A percentile compares a stretch with the other conserved stretches of the same genome.
phyloP scores from a whole-genome alignment of 1,139 yeast genomes.

The Kurtzmaniella natalensis region DNA sequence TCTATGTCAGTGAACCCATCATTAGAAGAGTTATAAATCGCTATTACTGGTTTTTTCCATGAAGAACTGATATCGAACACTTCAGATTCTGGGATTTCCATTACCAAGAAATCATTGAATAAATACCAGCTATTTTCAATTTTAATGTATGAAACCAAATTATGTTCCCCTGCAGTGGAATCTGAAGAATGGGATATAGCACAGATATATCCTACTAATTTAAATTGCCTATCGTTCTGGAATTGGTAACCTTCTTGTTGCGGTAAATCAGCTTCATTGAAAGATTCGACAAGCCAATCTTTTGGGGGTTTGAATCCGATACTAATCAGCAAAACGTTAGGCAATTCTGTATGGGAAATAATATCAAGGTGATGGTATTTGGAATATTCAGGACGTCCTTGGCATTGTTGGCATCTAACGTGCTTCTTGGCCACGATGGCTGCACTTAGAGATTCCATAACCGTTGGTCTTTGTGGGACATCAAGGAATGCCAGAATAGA shows the following conservation, averaged over 20 bases:
- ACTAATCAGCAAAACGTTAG: slow-evolving; percentile 20
- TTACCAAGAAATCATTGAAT: slow-evolving; percentile 91
- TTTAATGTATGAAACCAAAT: slow-evolving; percentile 54
- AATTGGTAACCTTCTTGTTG: not conserved
- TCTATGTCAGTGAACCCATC: slow-evolving; percentile 13
- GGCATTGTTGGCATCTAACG: slow-evolving; percentile 15
- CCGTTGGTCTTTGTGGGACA: slow-evolving; percentile 1
- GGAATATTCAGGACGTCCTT: slow-evolving; percentile 10
- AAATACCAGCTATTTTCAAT: slow-evolving; percentile 68
- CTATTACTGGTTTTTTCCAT: slow-evolving; percentile 83
- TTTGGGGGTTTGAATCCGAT: slow-evolving; percentile 28
- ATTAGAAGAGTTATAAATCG: slow-evolving; percentile 45
- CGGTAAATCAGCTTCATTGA: slow-evolving; percentile 31
- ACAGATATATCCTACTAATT: slow-evolving; percentile 64
- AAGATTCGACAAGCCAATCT: slow-evolving; percentile 57
- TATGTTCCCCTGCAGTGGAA: slow-evolving; percentile 44
- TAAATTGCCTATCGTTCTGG: slow-evolving; percentile 31
- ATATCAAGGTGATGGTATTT: slow-evolving; percentile 25
- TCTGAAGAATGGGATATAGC: slow-evolving; percentile 58
- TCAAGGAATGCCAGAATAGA: slow-evolving; percentile 4
- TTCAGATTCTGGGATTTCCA: slow-evolving; percentile 69
- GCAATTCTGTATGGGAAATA: not conserved
- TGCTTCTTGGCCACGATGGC: slow-evolving; percentile 6
- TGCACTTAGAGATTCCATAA: slow-evolving; percentile 5
- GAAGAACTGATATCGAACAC: slow-evolving; percentile 60